Percentiles rank a stretch among this genome's conserved stretches.
Evolutionary conservation across 2,329 filamentous ascomycete species (phyloP).

Genomic region (Dactylellina haptotyla): DNA sequence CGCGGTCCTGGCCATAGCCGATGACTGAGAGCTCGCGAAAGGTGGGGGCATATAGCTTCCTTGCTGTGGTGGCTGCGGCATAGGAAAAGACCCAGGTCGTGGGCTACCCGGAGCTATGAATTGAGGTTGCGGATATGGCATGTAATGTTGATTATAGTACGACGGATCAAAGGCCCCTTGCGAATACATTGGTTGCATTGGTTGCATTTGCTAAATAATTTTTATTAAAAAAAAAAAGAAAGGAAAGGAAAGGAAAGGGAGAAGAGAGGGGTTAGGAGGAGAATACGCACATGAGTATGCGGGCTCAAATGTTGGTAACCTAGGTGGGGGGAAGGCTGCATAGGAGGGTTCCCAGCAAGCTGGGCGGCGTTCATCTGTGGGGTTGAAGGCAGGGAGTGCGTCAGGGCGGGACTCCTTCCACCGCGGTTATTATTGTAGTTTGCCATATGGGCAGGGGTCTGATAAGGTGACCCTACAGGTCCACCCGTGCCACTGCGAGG

Average conservation of each 20-base stretch:
- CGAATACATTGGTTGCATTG: conserved; percentile 45
- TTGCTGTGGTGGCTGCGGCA: conserved; percentile 65
- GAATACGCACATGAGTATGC: conserved; percentile 57
- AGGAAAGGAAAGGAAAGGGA: conserved; percentile 71
- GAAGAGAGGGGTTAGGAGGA: conserved; percentile 65
- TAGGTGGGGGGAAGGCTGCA: conserved; percentile 70
- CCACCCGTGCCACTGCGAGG: conserved; percentile 58
- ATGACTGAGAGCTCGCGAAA: conserved; percentile 67
- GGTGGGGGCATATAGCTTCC: conserved; percentile 64
- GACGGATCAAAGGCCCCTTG: conserved; percentile 56
- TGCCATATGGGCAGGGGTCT: conserved; percentile 43
- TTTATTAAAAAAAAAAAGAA: conserved; percentile 18
- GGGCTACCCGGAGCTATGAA: conserved; percentile 64
- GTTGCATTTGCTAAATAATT: conserved; percentile 39
- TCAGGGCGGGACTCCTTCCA: conserved; percentile 67
- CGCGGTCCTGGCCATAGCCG: conserved; percentile 81
- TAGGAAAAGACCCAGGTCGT: conserved; percentile 63
- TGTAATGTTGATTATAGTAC: conserved; percentile 58
- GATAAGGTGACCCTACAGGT: conserved; percentile 49
- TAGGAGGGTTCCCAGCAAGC: conserved; percentile 73
- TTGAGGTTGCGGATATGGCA: conserved; percentile 54
- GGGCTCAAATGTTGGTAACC: conserved; percentile 65
- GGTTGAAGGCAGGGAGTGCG: conserved; percentile 73
- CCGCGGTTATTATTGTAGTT: conserved; percentile 40
- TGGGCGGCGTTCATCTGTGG: conserved; percentile 74